Evolutionary conservation across 1,139 yeast genomes (phyloP).

Genomic region (Sugiyamaella castrensis): DNA sequence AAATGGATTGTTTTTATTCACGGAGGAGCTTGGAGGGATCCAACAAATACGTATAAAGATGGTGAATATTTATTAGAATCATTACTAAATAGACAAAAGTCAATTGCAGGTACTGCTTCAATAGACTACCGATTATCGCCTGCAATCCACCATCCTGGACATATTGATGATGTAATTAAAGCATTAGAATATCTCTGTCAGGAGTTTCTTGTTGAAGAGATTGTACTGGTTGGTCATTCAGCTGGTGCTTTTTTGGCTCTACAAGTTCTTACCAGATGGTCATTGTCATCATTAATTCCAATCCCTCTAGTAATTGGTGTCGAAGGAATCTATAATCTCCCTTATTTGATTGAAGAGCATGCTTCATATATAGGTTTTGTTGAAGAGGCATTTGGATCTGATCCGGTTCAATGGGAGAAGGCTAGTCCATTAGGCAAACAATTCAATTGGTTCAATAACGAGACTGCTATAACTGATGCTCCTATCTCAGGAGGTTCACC

Average conservation of each 20-base stretch:
- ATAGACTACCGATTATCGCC: conserved; percentile 72
- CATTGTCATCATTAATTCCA: conserved; percentile 11
- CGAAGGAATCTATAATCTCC: conserved; percentile 54
- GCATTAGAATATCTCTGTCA: conserved; percentile 42
- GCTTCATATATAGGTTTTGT: conserved; percentile 46
- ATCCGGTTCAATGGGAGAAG: conserved; percentile 31
- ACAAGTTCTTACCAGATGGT: conserved; percentile 44
- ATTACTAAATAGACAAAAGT: conserved; percentile 17
- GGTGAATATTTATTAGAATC: conserved; percentile 42
- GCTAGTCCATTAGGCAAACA: conserved; percentile 30
- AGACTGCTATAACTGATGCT: not conserved
- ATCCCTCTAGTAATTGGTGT: conserved; percentile 37
- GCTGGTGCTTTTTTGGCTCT: conserved; percentile 74
- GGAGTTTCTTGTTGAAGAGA: conserved; percentile 33
- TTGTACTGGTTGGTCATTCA: conserved; percentile 66
- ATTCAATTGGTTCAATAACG: conserved; percentile 4
- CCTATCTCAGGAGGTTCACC: not conserved
- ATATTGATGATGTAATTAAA: conserved; percentile 52
- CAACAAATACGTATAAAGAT: conserved; percentile 56
- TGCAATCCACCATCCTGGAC: conserved; percentile 59
- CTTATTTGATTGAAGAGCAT: conserved; percentile 44
- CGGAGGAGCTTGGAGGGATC: conserved; percentile 91
- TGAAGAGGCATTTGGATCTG: conserved; percentile 44
- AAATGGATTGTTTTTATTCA: conserved; percentile 56
- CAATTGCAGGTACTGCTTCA: conserved; percentile 36